Percentiles rank a stretch among this genome's conserved stretches.
phyloP scores from a whole-genome alignment of 495 filamentous ascomycete genomes.

The Lentithecium fluviatile region DNA sequence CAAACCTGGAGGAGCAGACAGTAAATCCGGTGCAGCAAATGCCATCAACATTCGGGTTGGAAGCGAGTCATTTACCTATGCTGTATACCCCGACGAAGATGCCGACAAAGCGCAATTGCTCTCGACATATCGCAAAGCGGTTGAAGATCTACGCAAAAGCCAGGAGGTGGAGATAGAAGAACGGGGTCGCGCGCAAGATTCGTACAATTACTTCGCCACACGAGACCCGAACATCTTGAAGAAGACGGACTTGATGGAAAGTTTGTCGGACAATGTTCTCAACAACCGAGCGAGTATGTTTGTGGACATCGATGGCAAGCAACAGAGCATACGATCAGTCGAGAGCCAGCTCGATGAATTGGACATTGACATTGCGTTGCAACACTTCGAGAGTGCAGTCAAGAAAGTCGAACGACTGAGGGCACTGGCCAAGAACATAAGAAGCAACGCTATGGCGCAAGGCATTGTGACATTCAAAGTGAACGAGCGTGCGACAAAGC shows the following conservation, averaged over 20 bases:
- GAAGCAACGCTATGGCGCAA: constrained; percentile 79
- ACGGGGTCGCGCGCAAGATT: constrained; percentile 72
- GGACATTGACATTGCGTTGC: constrained; percentile 91
- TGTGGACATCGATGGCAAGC: constrained; percentile 94
- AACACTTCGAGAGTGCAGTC: constrained; percentile 83
- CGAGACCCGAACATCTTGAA: constrained; percentile 70
- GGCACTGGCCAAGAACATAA: constrained; percentile 71
- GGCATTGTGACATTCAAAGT: constrained; percentile 87
- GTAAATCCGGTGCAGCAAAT: constrained; percentile 62
- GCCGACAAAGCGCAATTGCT: constrained; percentile 76
- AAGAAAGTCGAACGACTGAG: constrained; percentile 77
- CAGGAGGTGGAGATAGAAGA: constrained; percentile 79
- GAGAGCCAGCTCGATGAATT: constrained; percentile 94
- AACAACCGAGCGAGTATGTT: constrained; percentile 69
- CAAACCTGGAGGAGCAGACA: constrained; percentile 47
- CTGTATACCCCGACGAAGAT: constrained; percentile 67
- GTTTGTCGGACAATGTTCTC: constrained; percentile 57
- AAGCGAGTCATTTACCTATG: constrained; percentile 87
- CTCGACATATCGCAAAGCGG: constrained; percentile 83
- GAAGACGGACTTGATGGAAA: constrained; percentile 68
- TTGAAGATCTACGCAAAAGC: constrained; percentile 83
- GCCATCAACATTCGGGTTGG: constrained; percentile 90
- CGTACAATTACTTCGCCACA: constrained; percentile 75
- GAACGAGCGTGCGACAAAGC: constrained; percentile 75
- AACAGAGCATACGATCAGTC: constrained; percentile 92